These are phyloP conservation scores for Fusarium newnesense DNA, from an alignment of 2,329 filamentous ascomycete species.

Conservation along the genomic window DNA sequence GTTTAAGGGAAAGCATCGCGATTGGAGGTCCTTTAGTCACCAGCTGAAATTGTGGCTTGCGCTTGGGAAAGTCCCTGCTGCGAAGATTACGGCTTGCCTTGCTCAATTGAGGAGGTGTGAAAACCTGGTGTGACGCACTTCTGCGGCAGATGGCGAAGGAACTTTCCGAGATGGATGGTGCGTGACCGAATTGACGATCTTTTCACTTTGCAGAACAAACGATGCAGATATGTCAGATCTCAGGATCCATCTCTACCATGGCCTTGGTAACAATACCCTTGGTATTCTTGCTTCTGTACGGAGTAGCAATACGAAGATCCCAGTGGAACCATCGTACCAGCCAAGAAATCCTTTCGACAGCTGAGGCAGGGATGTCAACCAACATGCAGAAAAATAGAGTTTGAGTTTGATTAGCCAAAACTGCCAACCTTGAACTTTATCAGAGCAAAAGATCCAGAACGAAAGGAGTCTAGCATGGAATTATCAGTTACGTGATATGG, in stretches of 20 bases:
- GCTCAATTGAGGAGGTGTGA: background rate
- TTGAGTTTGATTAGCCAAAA: constrained; percentile 5
- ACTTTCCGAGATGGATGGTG: background rate
- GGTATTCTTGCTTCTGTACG: background rate
- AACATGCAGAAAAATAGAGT: background rate
- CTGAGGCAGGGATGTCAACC: background rate
- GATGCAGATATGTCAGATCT: background rate
- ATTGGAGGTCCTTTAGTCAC: background rate
- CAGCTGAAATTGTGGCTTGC: background rate
- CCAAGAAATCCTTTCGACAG: background rate
- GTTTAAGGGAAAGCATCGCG: background rate
- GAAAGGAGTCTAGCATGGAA: background rate
- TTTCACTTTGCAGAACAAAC: background rate
- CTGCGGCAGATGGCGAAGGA: background rate
- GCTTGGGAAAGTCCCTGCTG: background rate
- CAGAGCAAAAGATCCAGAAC: background rate
- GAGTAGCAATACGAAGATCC: background rate
- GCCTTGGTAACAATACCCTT: background rate
- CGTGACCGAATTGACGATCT: background rate
- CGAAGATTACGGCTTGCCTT: background rate
- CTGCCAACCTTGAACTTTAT: background rate
- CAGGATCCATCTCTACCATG: background rate
- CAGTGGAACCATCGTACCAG: too few species aligned
- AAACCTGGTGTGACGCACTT: background rate
- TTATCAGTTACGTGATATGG: background rate